phyloP scores from a whole-genome alignment of 2,329 filamentous ascomycete species.

The Aurifilum marmelostoma region DNA sequence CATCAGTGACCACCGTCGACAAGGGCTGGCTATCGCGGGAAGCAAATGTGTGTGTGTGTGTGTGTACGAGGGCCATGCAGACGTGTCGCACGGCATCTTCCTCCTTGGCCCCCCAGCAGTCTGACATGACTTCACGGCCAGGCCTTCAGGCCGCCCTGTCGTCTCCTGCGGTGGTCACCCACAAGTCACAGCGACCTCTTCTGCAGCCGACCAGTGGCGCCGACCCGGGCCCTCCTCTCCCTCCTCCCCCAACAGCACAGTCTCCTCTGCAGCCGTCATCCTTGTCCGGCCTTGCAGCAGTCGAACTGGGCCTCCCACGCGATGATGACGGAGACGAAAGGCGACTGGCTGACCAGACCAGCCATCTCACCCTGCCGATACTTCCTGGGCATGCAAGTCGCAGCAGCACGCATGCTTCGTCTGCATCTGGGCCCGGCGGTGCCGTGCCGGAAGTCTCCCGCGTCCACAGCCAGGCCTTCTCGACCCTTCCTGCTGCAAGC shows the following conservation, averaged over 20 bases:
- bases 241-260: not conserved
- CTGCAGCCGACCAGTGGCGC: constrained; percentile 11
- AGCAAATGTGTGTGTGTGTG: not conserved
- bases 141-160: constrained; percentile 1
- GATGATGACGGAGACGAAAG: constrained; percentile 22
- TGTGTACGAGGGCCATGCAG: constrained; percentile 8
- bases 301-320: constrained; percentile 22
- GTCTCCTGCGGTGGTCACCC: not conserved
- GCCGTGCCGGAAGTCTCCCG: constrained; percentile 11
- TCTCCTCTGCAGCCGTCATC: constrained; percentile 5
- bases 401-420: constrained; percentile 2
- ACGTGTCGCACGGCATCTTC: not conserved
- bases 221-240: constrained; percentile 2
- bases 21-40: constrained; percentile 10
- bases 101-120: not conserved
- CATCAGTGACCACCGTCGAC: not conserved
- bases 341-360: constrained; percentile 34
- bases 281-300: constrained; percentile 19
- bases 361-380: constrained; percentile 32
- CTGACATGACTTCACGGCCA: constrained; percentile 5
- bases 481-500: constrained; percentile 22
- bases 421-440: constrained; percentile 11
- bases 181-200: not conserved
- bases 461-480: constrained; percentile 16
- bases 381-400: not conserved